Evolutionary conservation across 495 filamentous ascomycete species (phyloP), one percentile per base, ranked within the genome.

Genomic region (Penicillium pulvis): DNA sequence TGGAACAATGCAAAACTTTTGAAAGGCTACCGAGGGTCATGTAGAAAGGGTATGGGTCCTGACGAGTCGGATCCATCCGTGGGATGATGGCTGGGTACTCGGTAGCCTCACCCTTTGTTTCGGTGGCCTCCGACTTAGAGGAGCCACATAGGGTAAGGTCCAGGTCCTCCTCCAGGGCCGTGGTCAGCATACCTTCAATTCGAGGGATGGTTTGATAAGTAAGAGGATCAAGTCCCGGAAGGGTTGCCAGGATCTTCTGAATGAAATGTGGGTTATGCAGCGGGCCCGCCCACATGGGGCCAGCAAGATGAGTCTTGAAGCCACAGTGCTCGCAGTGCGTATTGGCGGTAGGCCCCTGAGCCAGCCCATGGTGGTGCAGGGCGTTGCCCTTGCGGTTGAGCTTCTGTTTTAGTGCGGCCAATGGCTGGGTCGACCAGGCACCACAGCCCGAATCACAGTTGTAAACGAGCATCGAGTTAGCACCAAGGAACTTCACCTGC

Each of bases 271-370:
- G 75, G 49, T 92, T 93, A 68, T 98, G 94, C 8, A 98, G 75
- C 10, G 88, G 90, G 3, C 94, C 94, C 48, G 82, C 93, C 79
- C 91, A 98, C 92, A 98, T 97, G 0, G 94, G 94, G 0, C 94
- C 94, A 2, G 85, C 86, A 17, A 97, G 72, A 68, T 96, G 94
- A 65, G 89, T 95, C 57, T 90, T 92, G 58, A 83, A 85, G 8
- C 87, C 90, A 64, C 94, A 98, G 71, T 97, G 91, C 24, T 86
- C 81, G 67, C 94, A 98, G 14, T 75, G 60, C 6, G 75, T 74
- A 30, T 77, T 76, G 10, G 83, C 71, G 0, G 81, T 80, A 0
- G 95, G 92, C 2, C 78, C 93, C 60, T 86, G 77, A 2, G 87
- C 83, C 20, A 91, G 80, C 0, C 79, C 78, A 63, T 91, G 88